Percentiles rank a stretch among this genome's conserved stretches.
Evolutionary conservation across 345 rosid genomes (phyloP).

Genomic region (Rhodomyrtus tomentosa): DNA sequence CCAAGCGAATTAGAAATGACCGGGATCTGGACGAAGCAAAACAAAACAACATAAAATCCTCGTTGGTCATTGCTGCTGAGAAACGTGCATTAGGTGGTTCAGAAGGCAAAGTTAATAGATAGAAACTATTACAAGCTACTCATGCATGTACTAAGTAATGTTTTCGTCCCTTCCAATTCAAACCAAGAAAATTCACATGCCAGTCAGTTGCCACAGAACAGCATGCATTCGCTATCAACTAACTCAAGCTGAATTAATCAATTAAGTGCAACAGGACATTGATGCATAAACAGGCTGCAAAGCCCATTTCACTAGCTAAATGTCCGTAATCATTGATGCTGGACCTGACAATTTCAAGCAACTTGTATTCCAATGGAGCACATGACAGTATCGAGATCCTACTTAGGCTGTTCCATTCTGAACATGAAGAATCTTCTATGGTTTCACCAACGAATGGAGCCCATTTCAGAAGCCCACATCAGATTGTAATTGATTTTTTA

Average conservation of each 20-base stretch:
- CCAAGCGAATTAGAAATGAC: constrained; percentile 75
- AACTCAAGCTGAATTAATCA: not conserved
- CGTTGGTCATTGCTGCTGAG: not conserved
- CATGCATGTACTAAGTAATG: not conserved
- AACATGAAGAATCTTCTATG: not conserved
- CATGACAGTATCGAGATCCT: not conserved
- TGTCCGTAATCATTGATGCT: not conserved
- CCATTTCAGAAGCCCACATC: not conserved
- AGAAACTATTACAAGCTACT: not conserved
- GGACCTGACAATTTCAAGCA: not conserved
- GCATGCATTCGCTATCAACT: not conserved
- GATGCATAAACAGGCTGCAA: not conserved
- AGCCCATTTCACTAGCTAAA: not conserved
- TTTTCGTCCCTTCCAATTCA: not conserved
- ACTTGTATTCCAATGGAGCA: not conserved
- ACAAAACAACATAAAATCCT: not conserved
- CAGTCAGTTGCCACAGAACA: not conserved
- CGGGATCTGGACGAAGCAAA: constrained; percentile 49
- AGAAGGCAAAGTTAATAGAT: not conserved
- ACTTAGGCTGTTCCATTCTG: not conserved
- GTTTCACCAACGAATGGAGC: not conserved
- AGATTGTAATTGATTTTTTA: not conserved
- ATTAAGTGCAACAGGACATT: not conserved
- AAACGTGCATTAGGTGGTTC: not conserved
- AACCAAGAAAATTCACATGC: not conserved